Percentiles rank a stretch among this genome's conserved stretches.
These are phyloP conservation scores for Platanthera zijinensis DNA, from an alignment of 106 monocot species.

Conservation along the genomic window DNA sequence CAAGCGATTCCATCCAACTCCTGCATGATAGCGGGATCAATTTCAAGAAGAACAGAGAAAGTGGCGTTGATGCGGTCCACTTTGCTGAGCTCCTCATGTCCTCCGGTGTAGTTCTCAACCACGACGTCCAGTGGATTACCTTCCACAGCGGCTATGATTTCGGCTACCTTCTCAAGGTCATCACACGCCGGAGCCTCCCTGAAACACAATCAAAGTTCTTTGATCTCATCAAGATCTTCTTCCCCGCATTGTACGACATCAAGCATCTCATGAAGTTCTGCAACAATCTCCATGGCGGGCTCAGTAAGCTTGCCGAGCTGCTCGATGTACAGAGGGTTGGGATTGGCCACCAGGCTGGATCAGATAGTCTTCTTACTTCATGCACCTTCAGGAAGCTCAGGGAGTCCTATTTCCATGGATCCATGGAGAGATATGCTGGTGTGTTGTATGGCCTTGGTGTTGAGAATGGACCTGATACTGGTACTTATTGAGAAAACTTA, in stretches of 20 bases:
- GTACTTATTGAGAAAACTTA: conserved; percentile 17
- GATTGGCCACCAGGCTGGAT: conserved; percentile 31
- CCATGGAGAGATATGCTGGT: conserved; percentile 20
- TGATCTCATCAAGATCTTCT: conserved; percentile 24
- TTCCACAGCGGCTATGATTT: conserved; percentile 52
- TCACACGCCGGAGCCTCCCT: conserved; percentile 34
- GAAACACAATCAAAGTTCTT: conserved; percentile 34
- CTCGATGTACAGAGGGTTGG: conserved; percentile 33
- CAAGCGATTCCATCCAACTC: conserved; percentile 41
- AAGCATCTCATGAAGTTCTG: conserved; percentile 40
- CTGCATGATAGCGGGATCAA: conserved; percentile 40
- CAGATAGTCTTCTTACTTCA: conserved; percentile 29
- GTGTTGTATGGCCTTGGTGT: conserved; percentile 23
- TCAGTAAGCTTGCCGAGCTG: conserved; percentile 32
- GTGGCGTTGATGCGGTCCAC: conserved; percentile 22
- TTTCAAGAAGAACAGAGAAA: conserved; percentile 30
- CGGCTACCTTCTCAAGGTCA: conserved; percentile 42
- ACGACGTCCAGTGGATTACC: conserved; percentile 40
- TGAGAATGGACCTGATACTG: conserved; percentile 17
- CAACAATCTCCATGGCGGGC: conserved; percentile 27
- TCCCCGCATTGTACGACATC: conserved; percentile 24
- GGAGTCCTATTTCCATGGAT: conserved; percentile 24
- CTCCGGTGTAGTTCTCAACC: conserved; percentile 46
- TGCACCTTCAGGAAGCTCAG: conserved; percentile 27
- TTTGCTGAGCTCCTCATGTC: conserved; percentile 59